Percentiles rank a stretch among this genome's conserved stretches.
These are phyloP conservation scores for Fusarium solani-melongenae DNA, from an alignment of 2,329 filamentous ascomycete species.

Conservation along the genomic window DNA sequence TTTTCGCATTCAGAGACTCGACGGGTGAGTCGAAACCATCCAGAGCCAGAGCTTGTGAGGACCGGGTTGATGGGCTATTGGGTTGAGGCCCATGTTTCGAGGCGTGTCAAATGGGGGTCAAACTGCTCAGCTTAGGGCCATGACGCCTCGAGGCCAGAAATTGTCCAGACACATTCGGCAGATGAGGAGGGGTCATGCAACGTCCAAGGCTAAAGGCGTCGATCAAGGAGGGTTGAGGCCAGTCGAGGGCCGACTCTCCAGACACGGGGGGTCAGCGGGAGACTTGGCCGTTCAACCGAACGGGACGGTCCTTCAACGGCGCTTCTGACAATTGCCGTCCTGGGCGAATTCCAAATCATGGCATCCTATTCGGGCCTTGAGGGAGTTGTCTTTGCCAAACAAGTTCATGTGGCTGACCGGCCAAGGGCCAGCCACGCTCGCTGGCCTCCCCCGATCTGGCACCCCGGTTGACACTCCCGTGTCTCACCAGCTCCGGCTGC, in stretches of 20 bases:
- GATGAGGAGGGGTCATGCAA: constrained; percentile 23
- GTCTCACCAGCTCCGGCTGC: constrained; percentile 39
- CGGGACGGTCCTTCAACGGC: constrained; percentile 12
- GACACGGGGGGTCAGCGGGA: not conserved
- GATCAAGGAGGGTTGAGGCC: constrained; percentile 26
- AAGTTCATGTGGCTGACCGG: constrained; percentile 6
- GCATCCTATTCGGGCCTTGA: not conserved
- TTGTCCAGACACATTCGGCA: constrained; percentile 2
- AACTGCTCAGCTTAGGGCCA: not conserved
- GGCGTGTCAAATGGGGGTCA: not conserved
- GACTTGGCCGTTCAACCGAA: constrained; percentile 1
- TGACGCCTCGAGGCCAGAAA: not conserved
- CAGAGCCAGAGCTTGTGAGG: not conserved
- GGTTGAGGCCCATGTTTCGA: not conserved
- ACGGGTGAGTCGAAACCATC: not conserved
- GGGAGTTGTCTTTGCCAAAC: constrained; percentile 1
- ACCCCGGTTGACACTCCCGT: constrained; percentile 46
- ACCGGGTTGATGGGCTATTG: constrained; percentile 1
- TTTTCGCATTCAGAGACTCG: not conserved
- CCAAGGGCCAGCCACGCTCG: constrained; percentile 6
- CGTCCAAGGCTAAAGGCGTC: constrained; percentile 25
- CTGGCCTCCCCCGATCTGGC: constrained; percentile 33
- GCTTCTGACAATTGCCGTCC: not conserved
- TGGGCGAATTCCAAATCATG: constrained; percentile 3
- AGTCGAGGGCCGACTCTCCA: not conserved